phyloP scores from a whole-genome alignment of 768 basidiomycete species.

The Chalciporus chontae region DNA sequence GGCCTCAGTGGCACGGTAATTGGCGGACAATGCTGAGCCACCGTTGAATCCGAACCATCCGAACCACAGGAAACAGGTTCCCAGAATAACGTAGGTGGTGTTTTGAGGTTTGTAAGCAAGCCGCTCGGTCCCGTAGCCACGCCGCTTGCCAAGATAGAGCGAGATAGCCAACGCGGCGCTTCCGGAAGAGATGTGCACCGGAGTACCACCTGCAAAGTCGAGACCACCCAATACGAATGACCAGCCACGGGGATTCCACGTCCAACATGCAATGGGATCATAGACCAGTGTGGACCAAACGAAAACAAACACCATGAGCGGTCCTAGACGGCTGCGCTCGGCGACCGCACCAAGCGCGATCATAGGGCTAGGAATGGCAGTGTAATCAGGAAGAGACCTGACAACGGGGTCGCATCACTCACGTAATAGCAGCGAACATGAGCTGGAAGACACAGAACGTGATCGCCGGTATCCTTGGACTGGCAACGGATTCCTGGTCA shows the following conservation, averaged over 20 bases:
- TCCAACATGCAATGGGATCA: conserved; percentile 94
- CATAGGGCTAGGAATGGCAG: conserved; percentile 54
- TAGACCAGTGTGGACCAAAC: conserved; percentile 88
- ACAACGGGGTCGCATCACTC: conserved; percentile 22
- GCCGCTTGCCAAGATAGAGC: conserved; percentile 84
- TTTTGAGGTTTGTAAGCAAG: conserved; percentile 95
- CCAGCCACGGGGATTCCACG: conserved; percentile 84
- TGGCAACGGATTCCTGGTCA: conserved; percentile 70
- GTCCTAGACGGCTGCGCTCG: conserved; percentile 83
- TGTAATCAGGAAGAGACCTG: background rate
- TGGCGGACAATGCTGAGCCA: conserved; percentile 85
- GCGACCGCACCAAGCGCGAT: conserved; percentile 91
- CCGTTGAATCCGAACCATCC: conserved; percentile 98
- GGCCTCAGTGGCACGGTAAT: conserved; percentile 82
- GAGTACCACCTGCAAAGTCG: conserved; percentile 94
- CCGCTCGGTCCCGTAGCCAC: conserved; percentile 87
- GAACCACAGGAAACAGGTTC: conserved; percentile 92
- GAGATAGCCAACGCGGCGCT: conserved; percentile 89
- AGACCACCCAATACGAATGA: conserved; percentile 76
- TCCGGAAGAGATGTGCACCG: conserved; percentile 95
- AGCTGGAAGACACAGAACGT: conserved; percentile 83
- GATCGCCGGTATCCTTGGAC: conserved; percentile 64
- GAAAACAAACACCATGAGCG: conserved; percentile 87
- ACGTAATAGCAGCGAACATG: conserved; percentile 91
- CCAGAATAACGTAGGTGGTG: conserved; percentile 88